Percentiles rank a stretch among this genome's conserved stretches.
These are phyloP conservation scores for Fraxinus anomala DNA, from an alignment of 257 asterid genomes.

Conservation along the genomic window DNA sequence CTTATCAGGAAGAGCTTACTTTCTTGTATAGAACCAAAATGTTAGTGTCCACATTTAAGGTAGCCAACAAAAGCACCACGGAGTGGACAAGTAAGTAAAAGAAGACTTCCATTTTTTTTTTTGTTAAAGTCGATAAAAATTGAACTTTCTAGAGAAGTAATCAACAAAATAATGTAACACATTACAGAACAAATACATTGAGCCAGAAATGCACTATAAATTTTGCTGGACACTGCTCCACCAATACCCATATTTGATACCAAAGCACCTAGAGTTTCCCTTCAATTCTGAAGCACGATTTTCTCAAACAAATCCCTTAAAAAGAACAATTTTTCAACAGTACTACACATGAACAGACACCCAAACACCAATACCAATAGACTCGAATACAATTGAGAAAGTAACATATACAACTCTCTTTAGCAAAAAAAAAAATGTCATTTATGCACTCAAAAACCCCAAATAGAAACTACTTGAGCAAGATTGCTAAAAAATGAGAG, in stretches of 20 bases:
- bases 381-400: background rate
- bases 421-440: background rate
- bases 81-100: background rate
- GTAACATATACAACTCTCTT: background rate
- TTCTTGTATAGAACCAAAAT: slow-evolving; percentile 9
- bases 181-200: background rate
- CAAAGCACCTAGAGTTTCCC: slow-evolving; percentile 4
- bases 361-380: background rate
- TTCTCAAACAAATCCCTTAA: background rate
- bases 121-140: background rate
- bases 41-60: background rate
- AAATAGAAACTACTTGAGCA: slow-evolving; percentile 12
- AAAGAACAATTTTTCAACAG: background rate
- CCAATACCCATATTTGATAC: slow-evolving; percentile 9
- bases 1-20: background rate
- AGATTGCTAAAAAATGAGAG: slow-evolving; percentile 16
- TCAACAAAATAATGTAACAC: background rate
- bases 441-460: background rate
- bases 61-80: background rate
- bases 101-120: background rate
- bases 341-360: slow-evolving; percentile 1
- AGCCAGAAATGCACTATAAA: slow-evolving; percentile 1
- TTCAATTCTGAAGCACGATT: slow-evolving; percentile 6
- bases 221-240: background rate
- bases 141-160: background rate